Base-by-base conservation (phyloP, 345 rosid genomes). In the Gossypioides kirkii region DNA sequence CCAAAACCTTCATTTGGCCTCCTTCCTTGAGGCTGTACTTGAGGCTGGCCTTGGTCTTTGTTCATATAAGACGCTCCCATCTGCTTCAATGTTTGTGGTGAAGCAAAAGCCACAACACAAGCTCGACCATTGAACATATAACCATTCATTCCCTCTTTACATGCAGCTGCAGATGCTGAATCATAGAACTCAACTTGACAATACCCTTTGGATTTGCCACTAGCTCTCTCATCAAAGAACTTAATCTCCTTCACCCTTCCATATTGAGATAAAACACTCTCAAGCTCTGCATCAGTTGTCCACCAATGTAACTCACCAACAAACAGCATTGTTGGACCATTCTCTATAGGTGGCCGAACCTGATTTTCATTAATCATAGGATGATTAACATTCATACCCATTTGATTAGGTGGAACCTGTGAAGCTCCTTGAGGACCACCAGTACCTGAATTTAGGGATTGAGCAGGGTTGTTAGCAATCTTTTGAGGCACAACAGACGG, bases 131-230 rank as follows among this genome's bases (percentile, higher is more conserved):
- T 91, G 80, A 91, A 89, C 75, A 78, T 46, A 81, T 74, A 77
- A 8, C 90, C 91, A 79, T 88, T 79, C 97, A 91, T 89, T 79
- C 92, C 88, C 81, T 89, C 94, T 86, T 91, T 89, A 81, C 97
- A 91, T 55, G 91, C 79, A 26, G 92, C 83, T 1, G 93, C 91
- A 74, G 92, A 90, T 76, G 78, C 58, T 58, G 89, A 61, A 22
- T 91, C 97, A 79, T 84, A 89, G 69, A 89, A 91, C 28, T 91
- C 97, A 78, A 91, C 90, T 81, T 91, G 97, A 78, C 97, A 91
- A 80, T 88, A 91, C 22, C 97, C 97, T 85, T 91, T 91, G 50
- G 97, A 91, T 81, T 91, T 91, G n/a, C 94, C 97, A 80, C 97
- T 89, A 36, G 91, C 94, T 75, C 87, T 88, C 81, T 91, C 97